A percentile compares a stretch with the other conserved stretches of the same genome.
phyloP scores from a whole-genome alignment of 305 asterid species.

The Salvia sclarea region DNA sequence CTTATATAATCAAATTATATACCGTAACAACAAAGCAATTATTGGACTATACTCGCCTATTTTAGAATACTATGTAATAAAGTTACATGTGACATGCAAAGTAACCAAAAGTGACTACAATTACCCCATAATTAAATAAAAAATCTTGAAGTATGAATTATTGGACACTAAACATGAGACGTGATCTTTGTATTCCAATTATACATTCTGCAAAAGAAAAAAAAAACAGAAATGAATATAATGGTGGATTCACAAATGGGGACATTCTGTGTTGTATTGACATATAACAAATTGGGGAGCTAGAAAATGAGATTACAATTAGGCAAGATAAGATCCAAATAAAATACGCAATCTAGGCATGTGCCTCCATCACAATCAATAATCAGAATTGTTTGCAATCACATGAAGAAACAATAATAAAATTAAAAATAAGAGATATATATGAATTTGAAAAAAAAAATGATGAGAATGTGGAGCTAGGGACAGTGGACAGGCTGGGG shows the following conservation, averaged over 20 bases:
- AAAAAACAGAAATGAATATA: neutral
- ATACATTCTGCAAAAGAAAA: too few relatives aligned
- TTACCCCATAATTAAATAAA: too few relatives aligned
- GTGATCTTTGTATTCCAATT: neutral
- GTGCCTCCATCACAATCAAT: slow-evolving; percentile 21
- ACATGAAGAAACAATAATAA: neutral
- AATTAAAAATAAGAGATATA: neutral
- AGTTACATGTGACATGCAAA: too few relatives aligned
- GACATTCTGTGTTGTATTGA: slow-evolving; percentile 8
- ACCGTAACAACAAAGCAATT: too few relatives aligned
- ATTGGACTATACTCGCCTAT: too few relatives aligned
- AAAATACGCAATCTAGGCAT: slow-evolving; percentile 26
- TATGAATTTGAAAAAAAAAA: neutral
- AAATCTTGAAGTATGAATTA: too few relatives aligned
- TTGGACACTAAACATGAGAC: too few relatives aligned
- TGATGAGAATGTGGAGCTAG: neutral
- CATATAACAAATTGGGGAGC: neutral
- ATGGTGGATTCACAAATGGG: neutral
- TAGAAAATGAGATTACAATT: neutral
- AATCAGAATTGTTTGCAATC: slow-evolving; percentile 6
- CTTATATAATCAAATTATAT: too few relatives aligned
- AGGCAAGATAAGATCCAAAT: neutral
- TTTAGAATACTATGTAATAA: too few relatives aligned
- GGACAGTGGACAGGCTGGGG: slow-evolving; percentile 35
- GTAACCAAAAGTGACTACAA: too few relatives aligned